Percentiles rank a stretch among this genome's conserved stretches.
Evolutionary conservation across 768 basidiomycete species (phyloP).

Genomic region (Leccinum barrowsii): DNA sequence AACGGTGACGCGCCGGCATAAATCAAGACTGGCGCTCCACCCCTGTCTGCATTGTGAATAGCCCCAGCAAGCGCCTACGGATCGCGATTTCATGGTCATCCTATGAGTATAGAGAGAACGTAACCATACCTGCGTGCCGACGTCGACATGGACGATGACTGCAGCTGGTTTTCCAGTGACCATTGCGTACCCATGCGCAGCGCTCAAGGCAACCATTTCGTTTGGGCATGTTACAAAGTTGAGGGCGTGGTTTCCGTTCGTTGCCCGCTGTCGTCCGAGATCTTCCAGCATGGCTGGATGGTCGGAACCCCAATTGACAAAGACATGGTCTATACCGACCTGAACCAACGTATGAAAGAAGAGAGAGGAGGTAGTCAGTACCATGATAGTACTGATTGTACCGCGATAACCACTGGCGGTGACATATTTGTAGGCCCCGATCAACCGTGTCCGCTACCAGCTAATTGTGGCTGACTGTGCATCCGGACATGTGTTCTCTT

Average conservation of each 20-base stretch:
- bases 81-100: background rate
- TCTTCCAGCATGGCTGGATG: conserved; percentile 73
- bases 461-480: too few species aligned
- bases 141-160: conserved; percentile 73
- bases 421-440: background rate
- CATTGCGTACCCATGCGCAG: conserved; percentile 65
- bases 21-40: conserved; percentile 60
- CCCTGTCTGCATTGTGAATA: conserved; percentile 66
- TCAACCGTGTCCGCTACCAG: too few species aligned
- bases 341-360: conserved; percentile 53
- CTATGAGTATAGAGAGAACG: background rate
- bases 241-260: conserved; percentile 36
- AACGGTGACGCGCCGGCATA: conserved; percentile 71
- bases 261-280: conserved; percentile 50
- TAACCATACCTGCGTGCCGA: conserved; percentile 55
- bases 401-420: background rate
- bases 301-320: conserved; percentile 77
- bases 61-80: conserved; percentile 63
- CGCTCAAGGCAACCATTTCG: conserved; percentile 72
- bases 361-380: conserved; percentile 59
- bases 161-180: conserved; percentile 64
- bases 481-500: background rate
- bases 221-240: conserved; percentile 67
- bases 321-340: conserved; percentile 63
- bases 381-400: conserved; percentile 15